Evolutionary conservation across 371 early-diverging fungal genomes (phyloP).

Genomic region (Mortierella sp.): DNA sequence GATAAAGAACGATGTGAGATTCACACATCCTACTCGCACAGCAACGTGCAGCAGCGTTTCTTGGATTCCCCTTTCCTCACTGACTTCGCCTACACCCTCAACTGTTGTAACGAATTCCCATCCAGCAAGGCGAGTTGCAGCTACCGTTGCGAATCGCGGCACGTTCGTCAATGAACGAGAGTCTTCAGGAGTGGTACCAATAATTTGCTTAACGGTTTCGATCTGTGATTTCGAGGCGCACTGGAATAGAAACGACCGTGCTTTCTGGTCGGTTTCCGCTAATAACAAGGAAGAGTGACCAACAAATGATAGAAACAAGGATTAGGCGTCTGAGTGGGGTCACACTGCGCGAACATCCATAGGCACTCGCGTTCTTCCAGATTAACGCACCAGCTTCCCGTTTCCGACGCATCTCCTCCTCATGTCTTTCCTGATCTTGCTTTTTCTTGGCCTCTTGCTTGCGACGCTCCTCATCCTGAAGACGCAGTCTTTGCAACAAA

Average conservation of each 20-base stretch:
- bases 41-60: constrained; percentile 58
- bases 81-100: constrained; percentile 54
- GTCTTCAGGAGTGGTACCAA: constrained; percentile 41
- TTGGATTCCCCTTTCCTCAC: constrained; percentile 47
- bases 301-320: too few relatives aligned
- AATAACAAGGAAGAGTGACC: not conserved
- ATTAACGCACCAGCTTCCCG: constrained; percentile 50
- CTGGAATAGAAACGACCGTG: constrained; percentile 51
- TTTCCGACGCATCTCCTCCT: constrained; percentile 53
- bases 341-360: not conserved
- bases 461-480: constrained; percentile 53
- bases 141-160: constrained; percentile 38
- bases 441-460: constrained; percentile 43
- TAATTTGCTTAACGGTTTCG: constrained; percentile 50
- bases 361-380: not conserved
- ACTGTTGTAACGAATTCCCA: constrained; percentile 52
- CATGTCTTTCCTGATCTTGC: constrained; percentile 38
- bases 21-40: constrained; percentile 75
- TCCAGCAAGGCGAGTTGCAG: constrained; percentile 46
- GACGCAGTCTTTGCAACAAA: constrained; percentile 41
- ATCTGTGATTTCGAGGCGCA: constrained; percentile 47
- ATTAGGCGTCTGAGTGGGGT: too few relatives aligned
- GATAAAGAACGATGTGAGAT: constrained; percentile 59
- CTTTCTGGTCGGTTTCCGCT: constrained; percentile 53
- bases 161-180: constrained; percentile 40